Percentiles rank a stretch among this genome's conserved stretches.
phyloP scores from a whole-genome alignment of 164 flowering plant genomes.

The Magnolia sinica region DNA sequence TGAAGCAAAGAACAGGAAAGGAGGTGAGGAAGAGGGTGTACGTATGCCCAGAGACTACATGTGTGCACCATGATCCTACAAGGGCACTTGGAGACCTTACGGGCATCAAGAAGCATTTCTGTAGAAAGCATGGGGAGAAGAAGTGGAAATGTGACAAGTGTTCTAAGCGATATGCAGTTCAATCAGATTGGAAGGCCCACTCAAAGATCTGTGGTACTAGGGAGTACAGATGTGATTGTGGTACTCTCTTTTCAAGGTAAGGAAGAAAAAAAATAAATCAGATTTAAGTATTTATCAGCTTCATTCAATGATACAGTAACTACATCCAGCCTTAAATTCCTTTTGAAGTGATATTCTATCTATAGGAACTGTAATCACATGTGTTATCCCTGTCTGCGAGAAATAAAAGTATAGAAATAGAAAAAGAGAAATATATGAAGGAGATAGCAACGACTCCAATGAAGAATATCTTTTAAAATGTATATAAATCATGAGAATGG shows the following conservation, averaged over 20 bases:
- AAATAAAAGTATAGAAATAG: background rate
- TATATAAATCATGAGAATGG: background rate
- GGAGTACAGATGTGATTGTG: slow-evolving; percentile 98
- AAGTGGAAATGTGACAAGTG: slow-evolving; percentile 52
- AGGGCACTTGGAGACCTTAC: slow-evolving; percentile 93
- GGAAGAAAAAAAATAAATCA: background rate
- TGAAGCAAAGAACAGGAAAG: slow-evolving; percentile 68
- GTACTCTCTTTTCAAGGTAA: slow-evolving; percentile 97
- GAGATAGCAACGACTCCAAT: background rate
- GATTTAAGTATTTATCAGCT: background rate
- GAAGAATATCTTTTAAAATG: background rate
- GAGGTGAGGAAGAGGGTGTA: slow-evolving; percentile 83
- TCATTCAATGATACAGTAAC: slow-evolving; percentile 7
- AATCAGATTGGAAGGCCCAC: slow-evolving; percentile 98
- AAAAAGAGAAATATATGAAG: background rate
- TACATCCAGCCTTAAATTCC: slow-evolving; percentile 11
- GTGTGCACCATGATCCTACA: slow-evolving; percentile 91
- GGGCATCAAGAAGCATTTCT: slow-evolving; percentile 69
- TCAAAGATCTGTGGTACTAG: slow-evolving; percentile 93
- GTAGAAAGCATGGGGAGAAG: slow-evolving; percentile 41
- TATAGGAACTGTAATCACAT: background rate
- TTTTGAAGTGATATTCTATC: background rate
- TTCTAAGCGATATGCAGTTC: slow-evolving; percentile 51
- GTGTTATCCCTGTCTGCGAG: background rate
- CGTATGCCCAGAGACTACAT: slow-evolving; percentile 75